Conservation (phyloP, 2,329 filamentous ascomycete species). For the Diplodia corticola region DNA sequence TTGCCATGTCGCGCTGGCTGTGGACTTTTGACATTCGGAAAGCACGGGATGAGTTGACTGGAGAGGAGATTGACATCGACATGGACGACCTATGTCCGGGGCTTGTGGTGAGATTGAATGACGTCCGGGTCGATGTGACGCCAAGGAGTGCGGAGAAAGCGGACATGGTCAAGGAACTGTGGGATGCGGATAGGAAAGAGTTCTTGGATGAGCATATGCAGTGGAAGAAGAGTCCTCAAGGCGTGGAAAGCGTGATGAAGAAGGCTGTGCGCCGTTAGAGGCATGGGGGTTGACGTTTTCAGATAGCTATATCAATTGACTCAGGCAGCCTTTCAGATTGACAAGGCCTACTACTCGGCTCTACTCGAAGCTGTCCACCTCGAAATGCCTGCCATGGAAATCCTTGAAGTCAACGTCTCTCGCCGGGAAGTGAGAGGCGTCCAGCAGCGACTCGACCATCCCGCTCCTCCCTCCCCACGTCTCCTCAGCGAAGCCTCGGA, state of each 20-base stretch:
- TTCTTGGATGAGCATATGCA: slow-evolving; percentile 26
- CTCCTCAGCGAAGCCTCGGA: slow-evolving; percentile 32
- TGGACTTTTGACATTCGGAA: slow-evolving; percentile 36
- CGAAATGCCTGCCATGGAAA: background rate
- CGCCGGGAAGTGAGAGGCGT: slow-evolving; percentile 20
- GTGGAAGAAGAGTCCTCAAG: slow-evolving; percentile 29
- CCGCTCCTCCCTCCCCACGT: slow-evolving; percentile 26
- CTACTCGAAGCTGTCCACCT: background rate
- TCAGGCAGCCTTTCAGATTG: too few species aligned
- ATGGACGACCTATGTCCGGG: slow-evolving; percentile 25
- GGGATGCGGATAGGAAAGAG: slow-evolving; percentile 25
- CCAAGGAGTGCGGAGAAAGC: slow-evolving; percentile 25
- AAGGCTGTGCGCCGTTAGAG: background rate
- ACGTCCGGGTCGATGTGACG: slow-evolving; percentile 26
- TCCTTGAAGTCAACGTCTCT: slow-evolving; percentile 23
- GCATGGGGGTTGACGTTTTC: background rate
- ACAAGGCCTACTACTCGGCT: too few species aligned
- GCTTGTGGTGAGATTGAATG: slow-evolving; percentile 26
- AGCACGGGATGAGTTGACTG: background rate
- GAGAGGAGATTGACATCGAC: slow-evolving; percentile 8
- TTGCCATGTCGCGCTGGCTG: slow-evolving; percentile 35
- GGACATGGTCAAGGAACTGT: slow-evolving; percentile 23
- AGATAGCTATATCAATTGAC: too few species aligned
- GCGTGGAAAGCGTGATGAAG: slow-evolving; percentile 15
- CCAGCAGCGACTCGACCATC: slow-evolving; percentile 13